Conservation (phyloP, 2,329 filamentous ascomycete genomes). For the Diaporthe australafricana region DNA sequence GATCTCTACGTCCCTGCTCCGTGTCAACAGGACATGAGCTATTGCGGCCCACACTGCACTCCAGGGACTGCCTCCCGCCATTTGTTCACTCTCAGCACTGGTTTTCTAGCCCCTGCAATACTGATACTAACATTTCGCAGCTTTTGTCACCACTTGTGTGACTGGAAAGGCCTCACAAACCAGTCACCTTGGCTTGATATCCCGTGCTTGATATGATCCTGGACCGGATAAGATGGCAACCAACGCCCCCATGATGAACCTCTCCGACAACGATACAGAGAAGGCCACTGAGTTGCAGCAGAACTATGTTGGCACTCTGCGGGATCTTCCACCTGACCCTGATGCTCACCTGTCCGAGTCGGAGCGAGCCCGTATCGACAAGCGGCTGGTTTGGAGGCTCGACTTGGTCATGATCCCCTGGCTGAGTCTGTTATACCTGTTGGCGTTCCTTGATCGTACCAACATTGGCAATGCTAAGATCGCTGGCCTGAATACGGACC, state of each 20-base stretch:
- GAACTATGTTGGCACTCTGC: slow-evolving; percentile 29
- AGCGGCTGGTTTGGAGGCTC: slow-evolving; percentile 46
- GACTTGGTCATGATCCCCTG: slow-evolving; percentile 51
- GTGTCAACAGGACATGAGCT: no score
- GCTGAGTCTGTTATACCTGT: slow-evolving; percentile 73
- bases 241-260: neutral
- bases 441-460: slow-evolving; percentile 80
- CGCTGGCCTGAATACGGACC: slow-evolving; percentile 62
- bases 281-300: slow-evolving; percentile 35
- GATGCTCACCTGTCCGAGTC: slow-evolving; percentile 46
- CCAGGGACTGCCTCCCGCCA: neutral
- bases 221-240: neutral
- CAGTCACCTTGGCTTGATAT: no score
- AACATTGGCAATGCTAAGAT: slow-evolving; percentile 81
- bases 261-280: slow-evolving; percentile 37
- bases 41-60: no score
- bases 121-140: slow-evolving; percentile 10
- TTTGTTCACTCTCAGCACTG: no score
- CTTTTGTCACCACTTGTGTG: neutral
- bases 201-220: neutral
- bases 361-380: slow-evolving; percentile 46
- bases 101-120: no score
- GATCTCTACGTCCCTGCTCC: no score
- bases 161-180: neutral
- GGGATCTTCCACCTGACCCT: slow-evolving; percentile 46